Evolutionary conservation across 371 early-diverging fungal genomes (phyloP).

Genomic region (Actinomucor elegans): DNA sequence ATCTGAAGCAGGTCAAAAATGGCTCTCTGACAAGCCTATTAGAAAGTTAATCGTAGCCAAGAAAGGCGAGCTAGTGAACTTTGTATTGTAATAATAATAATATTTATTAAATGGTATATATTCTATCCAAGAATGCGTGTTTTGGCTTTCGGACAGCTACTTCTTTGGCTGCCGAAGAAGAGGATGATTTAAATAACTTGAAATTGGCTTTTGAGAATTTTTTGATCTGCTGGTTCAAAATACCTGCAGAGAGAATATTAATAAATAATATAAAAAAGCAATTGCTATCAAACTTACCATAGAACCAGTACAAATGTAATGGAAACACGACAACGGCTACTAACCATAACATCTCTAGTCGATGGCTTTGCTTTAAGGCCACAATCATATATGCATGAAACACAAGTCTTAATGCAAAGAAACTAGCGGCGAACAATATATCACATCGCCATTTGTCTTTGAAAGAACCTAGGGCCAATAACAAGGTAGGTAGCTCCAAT

Average conservation of each 20-base stretch:
- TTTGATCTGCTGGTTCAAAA: constrained; percentile 5
- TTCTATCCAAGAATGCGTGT: constrained; percentile 14
- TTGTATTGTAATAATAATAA: constrained; percentile 49
- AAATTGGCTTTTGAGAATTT: not conserved
- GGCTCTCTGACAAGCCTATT: constrained; percentile 54
- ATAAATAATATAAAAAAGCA: not conserved
- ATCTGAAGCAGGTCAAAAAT: constrained; percentile 55
- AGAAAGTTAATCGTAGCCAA: constrained; percentile 71
- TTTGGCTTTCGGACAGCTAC: constrained; percentile 5
- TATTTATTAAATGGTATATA: constrained; percentile 18
- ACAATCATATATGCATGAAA: constrained; percentile 46
- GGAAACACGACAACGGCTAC: constrained; percentile 30
- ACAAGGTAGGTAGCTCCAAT: constrained; percentile 40
- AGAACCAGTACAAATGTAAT: constrained; percentile 49
- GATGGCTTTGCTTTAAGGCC: constrained; percentile 19
- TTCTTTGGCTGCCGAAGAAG: too few species aligned
- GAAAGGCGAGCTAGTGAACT: constrained; percentile 75
- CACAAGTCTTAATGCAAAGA: constrained; percentile 36
- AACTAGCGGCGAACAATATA: constrained; percentile 37
- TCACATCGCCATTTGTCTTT: constrained; percentile 30
- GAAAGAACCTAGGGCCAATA: constrained; percentile 40
- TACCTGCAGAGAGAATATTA: not conserved
- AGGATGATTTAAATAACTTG: too few species aligned
- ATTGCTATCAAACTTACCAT: constrained; percentile 20
- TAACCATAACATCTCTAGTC: constrained; percentile 18